These are phyloP conservation scores for Talaromyces stipitatus DNA, from an alignment of 495 filamentous ascomycete species.

Conservation along the genomic window DNA sequence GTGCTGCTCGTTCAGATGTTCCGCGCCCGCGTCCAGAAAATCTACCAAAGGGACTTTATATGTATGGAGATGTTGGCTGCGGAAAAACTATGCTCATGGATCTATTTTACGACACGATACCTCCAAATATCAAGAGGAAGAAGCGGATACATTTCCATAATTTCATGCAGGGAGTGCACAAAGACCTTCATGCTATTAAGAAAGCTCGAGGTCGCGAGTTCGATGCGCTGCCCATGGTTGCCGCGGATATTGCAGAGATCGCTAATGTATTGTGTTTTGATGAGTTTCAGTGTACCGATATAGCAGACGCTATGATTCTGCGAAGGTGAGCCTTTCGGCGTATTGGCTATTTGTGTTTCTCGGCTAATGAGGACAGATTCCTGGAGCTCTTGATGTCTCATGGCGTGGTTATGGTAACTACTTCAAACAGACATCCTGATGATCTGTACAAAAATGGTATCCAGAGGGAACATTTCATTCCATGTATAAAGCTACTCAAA, in stretches of 20 bases:
- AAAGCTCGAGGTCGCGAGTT: constrained; percentile 83
- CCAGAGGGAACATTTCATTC: constrained; percentile 89
- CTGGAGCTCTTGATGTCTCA: constrained; percentile 88
- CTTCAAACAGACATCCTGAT: constrained; percentile 92
- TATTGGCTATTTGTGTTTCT: neutral
- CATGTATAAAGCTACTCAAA: constrained; percentile 88
- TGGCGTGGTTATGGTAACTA: constrained; percentile 92
- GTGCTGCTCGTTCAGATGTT: constrained; percentile 23
- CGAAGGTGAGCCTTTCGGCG: constrained; percentile 43
- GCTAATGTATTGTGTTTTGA: constrained; percentile 92
- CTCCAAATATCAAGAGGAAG: constrained; percentile 69
- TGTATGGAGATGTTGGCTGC: constrained; percentile 95
- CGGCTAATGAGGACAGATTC: constrained; percentile 43
- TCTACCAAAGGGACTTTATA: constrained; percentile 83
- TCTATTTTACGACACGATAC: constrained; percentile 92
- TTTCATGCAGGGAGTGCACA: constrained; percentile 99
- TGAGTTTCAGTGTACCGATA: constrained; percentile 98
- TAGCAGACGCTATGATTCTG: constrained; percentile 98
- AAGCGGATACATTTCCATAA: constrained; percentile 98
- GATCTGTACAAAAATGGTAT: constrained; percentile 98
- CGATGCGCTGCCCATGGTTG: constrained; percentile 86
- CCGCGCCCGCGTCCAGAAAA: constrained; percentile 53
- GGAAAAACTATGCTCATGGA: constrained; percentile 99
- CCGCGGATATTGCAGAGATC: constrained; percentile 80
- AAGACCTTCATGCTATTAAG: constrained; percentile 82